These are phyloP conservation scores for Tricholoma matsutake DNA, from an alignment of 768 basidiomycete species.

Conservation along the genomic window DNA sequence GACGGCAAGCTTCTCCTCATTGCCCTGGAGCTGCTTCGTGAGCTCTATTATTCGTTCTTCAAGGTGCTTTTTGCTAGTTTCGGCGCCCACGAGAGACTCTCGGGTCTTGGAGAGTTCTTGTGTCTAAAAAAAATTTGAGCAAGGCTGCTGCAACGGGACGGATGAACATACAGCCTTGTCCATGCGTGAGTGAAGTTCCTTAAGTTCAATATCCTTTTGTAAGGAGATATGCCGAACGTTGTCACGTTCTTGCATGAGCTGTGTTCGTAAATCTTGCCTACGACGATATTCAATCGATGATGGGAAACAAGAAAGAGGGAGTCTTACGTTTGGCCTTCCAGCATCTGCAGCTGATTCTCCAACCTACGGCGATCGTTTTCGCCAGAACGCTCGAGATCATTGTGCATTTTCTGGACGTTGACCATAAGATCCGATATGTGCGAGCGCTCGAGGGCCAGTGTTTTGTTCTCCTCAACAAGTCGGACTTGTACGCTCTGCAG, in stretches of 20 bases:
- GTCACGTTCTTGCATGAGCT: slow-evolving; percentile 75
- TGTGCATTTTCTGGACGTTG: slow-evolving; percentile 89
- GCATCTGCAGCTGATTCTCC: slow-evolving; percentile 73
- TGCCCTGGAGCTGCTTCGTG: slow-evolving; percentile 62
- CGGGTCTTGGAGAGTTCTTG: slow-evolving; percentile 66
- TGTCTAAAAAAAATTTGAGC: slow-evolving; percentile 35
- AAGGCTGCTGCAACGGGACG: slow-evolving; percentile 6
- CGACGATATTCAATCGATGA: background rate
- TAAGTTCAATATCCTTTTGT: slow-evolving; percentile 78
- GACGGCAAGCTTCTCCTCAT: slow-evolving; percentile 81
- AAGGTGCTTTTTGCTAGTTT: slow-evolving; percentile 77
- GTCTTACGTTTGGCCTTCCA: slow-evolving; percentile 76
- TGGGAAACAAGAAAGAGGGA: background rate
- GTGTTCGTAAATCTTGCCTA: slow-evolving; percentile 72
- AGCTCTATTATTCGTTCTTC: slow-evolving; percentile 69
- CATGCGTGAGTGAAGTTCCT: slow-evolving; percentile 68
- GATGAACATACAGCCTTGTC: slow-evolving; percentile 60
- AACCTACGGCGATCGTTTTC: slow-evolving; percentile 80
- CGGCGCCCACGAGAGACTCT: slow-evolving; percentile 65
- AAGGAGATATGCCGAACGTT: slow-evolving; percentile 66
- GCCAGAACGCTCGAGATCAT: slow-evolving; percentile 78
- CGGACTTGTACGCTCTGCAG: slow-evolving; percentile 72
- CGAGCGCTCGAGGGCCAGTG: slow-evolving; percentile 74
- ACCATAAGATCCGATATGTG: slow-evolving; percentile 84
- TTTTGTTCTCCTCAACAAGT: slow-evolving; percentile 82